Evolutionary conservation across 805 yeast species (phyloP).

Genomic region (Spathaspora boniae): DNA sequence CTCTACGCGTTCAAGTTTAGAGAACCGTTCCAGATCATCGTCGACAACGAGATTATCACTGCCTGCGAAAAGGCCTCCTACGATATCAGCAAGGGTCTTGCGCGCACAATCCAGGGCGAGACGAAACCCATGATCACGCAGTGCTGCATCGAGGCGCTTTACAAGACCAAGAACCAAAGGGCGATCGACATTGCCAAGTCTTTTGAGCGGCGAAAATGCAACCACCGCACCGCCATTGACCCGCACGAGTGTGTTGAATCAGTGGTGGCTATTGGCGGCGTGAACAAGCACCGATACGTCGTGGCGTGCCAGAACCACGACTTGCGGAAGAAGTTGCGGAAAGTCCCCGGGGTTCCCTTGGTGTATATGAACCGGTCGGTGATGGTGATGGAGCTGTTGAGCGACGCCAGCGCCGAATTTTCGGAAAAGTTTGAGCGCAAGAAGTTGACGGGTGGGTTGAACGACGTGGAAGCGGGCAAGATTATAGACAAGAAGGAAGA

Average conservation of each 20-base stretch:
- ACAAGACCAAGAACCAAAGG: slow-evolving; percentile 62
- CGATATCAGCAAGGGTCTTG: slow-evolving; percentile 77
- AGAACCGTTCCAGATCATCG: slow-evolving; percentile 86
- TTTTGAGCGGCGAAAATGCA: slow-evolving; percentile 90
- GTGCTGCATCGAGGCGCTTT: slow-evolving; percentile 87
- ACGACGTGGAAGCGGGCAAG: slow-evolving; percentile 45
- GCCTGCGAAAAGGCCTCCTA: slow-evolving; percentile 65
- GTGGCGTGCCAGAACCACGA: slow-evolving; percentile 80
- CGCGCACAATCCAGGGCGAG: slow-evolving; percentile 79
- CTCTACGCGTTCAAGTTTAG: slow-evolving; percentile 86
- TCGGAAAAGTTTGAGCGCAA: slow-evolving; percentile 51
- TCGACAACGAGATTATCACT: slow-evolving; percentile 75
- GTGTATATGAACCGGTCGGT: slow-evolving; percentile 86
- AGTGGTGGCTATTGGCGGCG: slow-evolving; percentile 66
- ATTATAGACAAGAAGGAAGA: slow-evolving; percentile 35
- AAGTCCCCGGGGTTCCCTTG: slow-evolving; percentile 86
- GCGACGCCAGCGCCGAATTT: slow-evolving; percentile 54
- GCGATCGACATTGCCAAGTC: slow-evolving; percentile 80
- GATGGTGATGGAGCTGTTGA: slow-evolving; percentile 93
- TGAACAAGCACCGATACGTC: slow-evolving; percentile 85
- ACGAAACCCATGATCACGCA: slow-evolving; percentile 91
- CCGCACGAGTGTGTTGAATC: slow-evolving; percentile 76
- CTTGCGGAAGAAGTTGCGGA: slow-evolving; percentile 65
- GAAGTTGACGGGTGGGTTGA: slow-evolving; percentile 77
- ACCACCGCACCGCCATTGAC: slow-evolving; percentile 63